A percentile compares a stretch with the other conserved stretches of the same genome.
These are phyloP conservation scores for Botrytis pseudocinerea DNA, from an alignment of 2,329 filamentous ascomycete genomes.

Conservation along the genomic window DNA sequence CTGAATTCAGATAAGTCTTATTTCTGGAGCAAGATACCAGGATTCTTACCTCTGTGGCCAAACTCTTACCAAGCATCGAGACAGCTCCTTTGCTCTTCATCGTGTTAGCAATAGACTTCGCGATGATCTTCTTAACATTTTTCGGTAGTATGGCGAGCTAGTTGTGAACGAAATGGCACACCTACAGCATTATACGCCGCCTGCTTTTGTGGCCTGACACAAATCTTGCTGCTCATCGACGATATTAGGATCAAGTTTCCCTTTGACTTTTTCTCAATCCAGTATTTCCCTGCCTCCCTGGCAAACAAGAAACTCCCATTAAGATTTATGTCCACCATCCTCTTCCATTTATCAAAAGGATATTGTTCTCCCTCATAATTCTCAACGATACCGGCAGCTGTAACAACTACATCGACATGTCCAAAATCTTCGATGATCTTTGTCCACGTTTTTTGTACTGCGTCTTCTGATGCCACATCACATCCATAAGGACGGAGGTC, in stretches of 20 bases:
- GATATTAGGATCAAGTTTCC: constrained; percentile 37
- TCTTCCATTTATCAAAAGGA: constrained; percentile 40
- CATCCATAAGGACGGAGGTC: constrained; percentile 44
- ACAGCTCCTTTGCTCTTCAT: constrained; percentile 57
- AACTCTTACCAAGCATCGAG: constrained; percentile 58
- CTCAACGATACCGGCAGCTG: constrained; percentile 45
- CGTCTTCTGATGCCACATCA: constrained; percentile 43
- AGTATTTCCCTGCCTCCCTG: constrained; percentile 42
- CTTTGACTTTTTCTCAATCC: constrained; percentile 40
- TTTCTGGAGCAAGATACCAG: background rate
- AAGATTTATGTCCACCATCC: constrained; percentile 43
- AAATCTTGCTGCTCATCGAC: constrained; percentile 41
- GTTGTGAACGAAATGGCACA: background rate
- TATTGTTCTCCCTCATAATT: constrained; percentile 42
- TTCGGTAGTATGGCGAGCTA: background rate
- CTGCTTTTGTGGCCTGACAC: constrained; percentile 43
- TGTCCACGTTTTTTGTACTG: constrained; percentile 43
- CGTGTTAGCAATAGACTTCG: constrained; percentile 8
- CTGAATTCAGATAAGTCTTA: constrained; percentile 38
- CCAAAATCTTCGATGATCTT: constrained; percentile 43
- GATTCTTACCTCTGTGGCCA: constrained; percentile 49
- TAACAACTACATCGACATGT: constrained; percentile 44
- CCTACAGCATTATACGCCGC: constrained; percentile 43
- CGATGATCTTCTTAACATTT: background rate
- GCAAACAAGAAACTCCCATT: constrained; percentile 44